Percentiles rank a stretch among this genome's conserved stretches.
Conservation (phyloP, 176 grass and related monocot genomes). For the Ensete glaucum region DNA sequence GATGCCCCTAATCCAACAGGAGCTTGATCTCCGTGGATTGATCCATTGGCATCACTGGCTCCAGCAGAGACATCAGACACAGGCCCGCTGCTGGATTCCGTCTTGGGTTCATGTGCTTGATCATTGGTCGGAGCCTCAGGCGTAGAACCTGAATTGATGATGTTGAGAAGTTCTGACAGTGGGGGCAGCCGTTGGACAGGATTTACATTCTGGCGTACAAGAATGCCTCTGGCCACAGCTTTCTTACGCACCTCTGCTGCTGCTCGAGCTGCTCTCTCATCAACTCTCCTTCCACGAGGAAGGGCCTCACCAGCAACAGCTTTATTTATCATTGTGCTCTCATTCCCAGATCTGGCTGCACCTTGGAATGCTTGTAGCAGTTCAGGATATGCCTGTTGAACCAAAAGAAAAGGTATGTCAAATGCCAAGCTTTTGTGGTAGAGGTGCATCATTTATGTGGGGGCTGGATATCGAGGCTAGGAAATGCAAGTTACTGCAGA, state of each 20-base stretch:
- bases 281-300: slow-evolving; percentile 54
- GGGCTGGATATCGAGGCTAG: too few relatives aligned
- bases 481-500: neutral
- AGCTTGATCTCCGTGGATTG: slow-evolving; percentile 8
- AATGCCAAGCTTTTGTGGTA: too few relatives aligned
- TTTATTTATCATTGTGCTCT: slow-evolving; percentile 28
- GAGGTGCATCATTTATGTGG: too few relatives aligned
- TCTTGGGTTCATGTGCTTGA: slow-evolving; percentile 17
- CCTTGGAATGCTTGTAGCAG: slow-evolving; percentile 69
- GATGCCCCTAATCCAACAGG: slow-evolving; percentile 77
- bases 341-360: slow-evolving; percentile 45
- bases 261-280: slow-evolving; percentile 71
- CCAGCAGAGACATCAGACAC: slow-evolving; percentile 6
- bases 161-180: slow-evolving; percentile 51
- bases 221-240: slow-evolving; percentile 69
- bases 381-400: slow-evolving; percentile 61
- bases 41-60: slow-evolving; percentile 19
- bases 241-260: slow-evolving; percentile 65
- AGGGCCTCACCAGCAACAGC: slow-evolving; percentile 47
- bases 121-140: slow-evolving; percentile 22
- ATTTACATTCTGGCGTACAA: slow-evolving; percentile 38
- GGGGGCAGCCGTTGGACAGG: slow-evolving; percentile 16
- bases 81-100: slow-evolving; percentile 17
- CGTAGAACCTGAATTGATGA: slow-evolving; percentile 34
- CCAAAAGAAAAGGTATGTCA: slow-evolving; percentile 2